phyloP scores from a whole-genome alignment of 495 filamentous ascomycete genomes.

The Xylaria longipes region DNA sequence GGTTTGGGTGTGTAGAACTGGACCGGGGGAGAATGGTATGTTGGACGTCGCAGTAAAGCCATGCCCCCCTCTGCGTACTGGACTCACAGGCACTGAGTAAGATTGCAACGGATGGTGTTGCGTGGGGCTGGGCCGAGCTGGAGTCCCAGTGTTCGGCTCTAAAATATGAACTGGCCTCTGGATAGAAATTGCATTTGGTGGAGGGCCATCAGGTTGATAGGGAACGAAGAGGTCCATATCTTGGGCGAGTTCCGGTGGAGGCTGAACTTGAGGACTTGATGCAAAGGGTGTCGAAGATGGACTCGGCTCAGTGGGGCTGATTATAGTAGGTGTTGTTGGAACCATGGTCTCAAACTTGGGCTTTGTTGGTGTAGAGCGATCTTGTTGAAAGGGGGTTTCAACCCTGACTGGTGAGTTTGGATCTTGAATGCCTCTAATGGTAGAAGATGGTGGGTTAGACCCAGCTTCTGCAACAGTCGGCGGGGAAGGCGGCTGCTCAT shows the following conservation, averaged over 20 bases:
- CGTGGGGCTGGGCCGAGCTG: slow-evolving; percentile 5
- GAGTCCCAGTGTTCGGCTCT: slow-evolving; percentile 39
- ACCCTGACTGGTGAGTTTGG: slow-evolving; percentile 21
- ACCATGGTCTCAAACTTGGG: slow-evolving; percentile 21
- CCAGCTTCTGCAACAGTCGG: slow-evolving; percentile 6
- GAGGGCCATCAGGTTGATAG: slow-evolving; percentile 49
- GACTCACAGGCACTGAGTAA: slow-evolving; percentile 33
- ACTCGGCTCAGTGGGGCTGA: slow-evolving; percentile 28
- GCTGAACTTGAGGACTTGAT: slow-evolving; percentile 28
- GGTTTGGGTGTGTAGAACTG: slow-evolving; percentile 17
- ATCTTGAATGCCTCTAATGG: not conserved
- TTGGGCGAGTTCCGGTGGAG: slow-evolving; percentile 14
- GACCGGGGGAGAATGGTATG: slow-evolving; percentile 43
- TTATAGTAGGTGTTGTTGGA: slow-evolving; percentile 29
- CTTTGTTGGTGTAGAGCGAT: slow-evolving; percentile 12
- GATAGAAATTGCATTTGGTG: slow-evolving; percentile 29
- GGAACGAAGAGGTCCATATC: slow-evolving; percentile 37
- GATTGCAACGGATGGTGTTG: slow-evolving; percentile 12
- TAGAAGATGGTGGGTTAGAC: not conserved
- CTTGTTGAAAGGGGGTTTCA: slow-evolving; percentile 16
- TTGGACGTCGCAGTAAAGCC: slow-evolving; percentile 43
- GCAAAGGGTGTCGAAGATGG: slow-evolving; percentile 22
- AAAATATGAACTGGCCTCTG: slow-evolving; percentile 45
- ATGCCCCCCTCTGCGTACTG: slow-evolving; percentile 38
- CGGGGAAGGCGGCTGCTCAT: not conserved